phyloP scores from a whole-genome alignment of 2,329 filamentous ascomycete species.

The Macrophomina phaseolina region DNA sequence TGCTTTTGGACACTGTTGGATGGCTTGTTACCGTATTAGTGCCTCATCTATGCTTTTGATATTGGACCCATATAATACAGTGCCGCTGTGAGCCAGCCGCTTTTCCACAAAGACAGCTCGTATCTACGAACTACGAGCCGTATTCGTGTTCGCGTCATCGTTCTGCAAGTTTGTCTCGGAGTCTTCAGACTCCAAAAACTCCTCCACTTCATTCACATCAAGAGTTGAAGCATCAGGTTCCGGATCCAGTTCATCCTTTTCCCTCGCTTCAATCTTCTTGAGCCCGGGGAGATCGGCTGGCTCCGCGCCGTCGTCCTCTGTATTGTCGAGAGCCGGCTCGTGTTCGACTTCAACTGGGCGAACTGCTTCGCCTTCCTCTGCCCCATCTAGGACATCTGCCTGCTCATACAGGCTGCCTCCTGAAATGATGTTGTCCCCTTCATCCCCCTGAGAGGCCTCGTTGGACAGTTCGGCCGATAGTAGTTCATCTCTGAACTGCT shows the following conservation, averaged over 20 bases:
- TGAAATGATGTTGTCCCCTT: neutral
- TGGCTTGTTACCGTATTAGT: too few relatives aligned
- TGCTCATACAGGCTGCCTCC: neutral
- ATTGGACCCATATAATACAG: neutral
- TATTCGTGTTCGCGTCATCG: neutral
- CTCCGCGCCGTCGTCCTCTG: neutral
- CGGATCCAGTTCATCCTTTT: neutral
- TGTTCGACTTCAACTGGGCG: neutral
- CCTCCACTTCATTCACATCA: neutral
- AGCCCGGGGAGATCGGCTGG: neutral
- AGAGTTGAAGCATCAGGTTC: neutral
- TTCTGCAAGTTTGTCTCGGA: neutral
- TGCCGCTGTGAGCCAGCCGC: neutral
- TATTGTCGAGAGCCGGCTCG: neutral
- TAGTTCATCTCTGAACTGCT: neutral
- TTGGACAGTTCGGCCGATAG: neutral
- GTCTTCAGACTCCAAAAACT: neutral
- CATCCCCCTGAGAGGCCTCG: neutral
- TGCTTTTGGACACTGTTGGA: neutral
- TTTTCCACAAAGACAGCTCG: neutral
- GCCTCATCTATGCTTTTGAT: neutral
- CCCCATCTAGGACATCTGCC: slow-evolving; percentile 15
- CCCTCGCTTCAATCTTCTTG: neutral
- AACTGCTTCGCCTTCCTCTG: neutral
- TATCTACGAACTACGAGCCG: neutral